These are phyloP conservation scores for Ensete ventricosum DNA, from an alignment of 176 grass and related monocot genomes.

Conservation along the genomic window DNA sequence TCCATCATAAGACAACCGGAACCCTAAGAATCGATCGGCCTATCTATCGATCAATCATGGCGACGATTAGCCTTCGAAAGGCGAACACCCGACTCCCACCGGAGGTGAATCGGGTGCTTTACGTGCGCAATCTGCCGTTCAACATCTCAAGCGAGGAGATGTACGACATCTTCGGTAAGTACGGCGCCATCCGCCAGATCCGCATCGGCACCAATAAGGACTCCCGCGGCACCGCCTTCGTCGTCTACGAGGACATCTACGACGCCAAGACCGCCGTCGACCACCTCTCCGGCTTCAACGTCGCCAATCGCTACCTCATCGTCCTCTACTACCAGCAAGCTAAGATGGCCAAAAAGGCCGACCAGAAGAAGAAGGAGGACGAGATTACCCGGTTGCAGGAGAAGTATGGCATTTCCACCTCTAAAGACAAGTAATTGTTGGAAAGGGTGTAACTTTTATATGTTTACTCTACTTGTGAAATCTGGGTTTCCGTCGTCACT, in stretches of 20 bases:
- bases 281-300: slow-evolving; percentile 99
- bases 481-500: neutral
- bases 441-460: neutral
- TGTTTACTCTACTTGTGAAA: neutral
- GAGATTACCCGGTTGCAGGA: slow-evolving; percentile 81
- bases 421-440: slow-evolving; percentile 36
- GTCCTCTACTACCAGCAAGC: slow-evolving; percentile 95
- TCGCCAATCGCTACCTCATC: slow-evolving; percentile 97
- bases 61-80: slow-evolving; percentile 71
- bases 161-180: slow-evolving; percentile 99
- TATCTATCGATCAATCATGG: slow-evolving; percentile 25
- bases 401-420: slow-evolving; percentile 65
- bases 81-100: slow-evolving; percentile 81
- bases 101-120: slow-evolving; percentile 91
- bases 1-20: neutral
- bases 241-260: slow-evolving; percentile 99
- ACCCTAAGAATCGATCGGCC: neutral
- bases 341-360: slow-evolving; percentile 92
- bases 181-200: slow-evolving; percentile 98
- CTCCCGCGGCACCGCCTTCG: slow-evolving; percentile 87
- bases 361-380: slow-evolving; percentile 93
- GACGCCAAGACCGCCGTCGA: slow-evolving; percentile 99
- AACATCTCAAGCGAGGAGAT: slow-evolving; percentile 99
- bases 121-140: slow-evolving; percentile 98
- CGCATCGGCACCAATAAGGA: slow-evolving; percentile 86